Percentiles rank a stretch among this genome's conserved stretches.
These are phyloP conservation scores for Lepidium sativum DNA, from an alignment of 345 rosid genomes.

Conservation along the genomic window DNA sequence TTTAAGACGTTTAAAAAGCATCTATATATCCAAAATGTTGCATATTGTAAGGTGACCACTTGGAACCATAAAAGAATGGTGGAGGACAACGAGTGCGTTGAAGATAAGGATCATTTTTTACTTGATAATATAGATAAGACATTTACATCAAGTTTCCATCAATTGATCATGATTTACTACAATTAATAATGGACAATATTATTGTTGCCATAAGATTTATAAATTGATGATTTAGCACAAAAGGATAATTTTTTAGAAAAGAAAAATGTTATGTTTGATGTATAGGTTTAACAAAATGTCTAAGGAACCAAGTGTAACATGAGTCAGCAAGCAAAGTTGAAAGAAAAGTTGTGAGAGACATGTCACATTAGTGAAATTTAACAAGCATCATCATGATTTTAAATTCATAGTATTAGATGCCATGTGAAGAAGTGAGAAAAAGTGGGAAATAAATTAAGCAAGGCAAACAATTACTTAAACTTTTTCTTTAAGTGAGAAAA, in stretches of 20 bases:
- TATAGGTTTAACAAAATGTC: conserved; percentile 14
- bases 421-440: conserved; percentile 8
- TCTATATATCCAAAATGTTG: conserved; percentile 6
- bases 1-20: conserved; percentile 4
- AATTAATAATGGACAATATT: too few relatives aligned
- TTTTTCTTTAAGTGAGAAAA: not conserved
- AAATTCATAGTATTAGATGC: not conserved
- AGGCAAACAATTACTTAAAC: not conserved
- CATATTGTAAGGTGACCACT: conserved; percentile 8
- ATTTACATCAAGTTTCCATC: not conserved
- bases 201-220: not conserved
- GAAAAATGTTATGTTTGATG: not conserved
- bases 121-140: conserved; percentile 1
- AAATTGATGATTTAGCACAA: not conserved
- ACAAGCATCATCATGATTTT: not conserved
- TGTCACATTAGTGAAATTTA: conserved; percentile 18
- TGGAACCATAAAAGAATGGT: conserved; percentile 20
- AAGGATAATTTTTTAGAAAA: not conserved
- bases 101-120: conserved; percentile 14
- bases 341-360: conserved; percentile 8
- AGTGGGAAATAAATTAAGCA: not conserved
- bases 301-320: conserved; percentile 20
- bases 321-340: conserved; percentile 28
- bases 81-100: conserved; percentile 13
- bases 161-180: not conserved